These are phyloP conservation scores for Hypoxylon intermedium DNA, from an alignment of 495 filamentous ascomycete genomes.

Conservation along the genomic window DNA sequence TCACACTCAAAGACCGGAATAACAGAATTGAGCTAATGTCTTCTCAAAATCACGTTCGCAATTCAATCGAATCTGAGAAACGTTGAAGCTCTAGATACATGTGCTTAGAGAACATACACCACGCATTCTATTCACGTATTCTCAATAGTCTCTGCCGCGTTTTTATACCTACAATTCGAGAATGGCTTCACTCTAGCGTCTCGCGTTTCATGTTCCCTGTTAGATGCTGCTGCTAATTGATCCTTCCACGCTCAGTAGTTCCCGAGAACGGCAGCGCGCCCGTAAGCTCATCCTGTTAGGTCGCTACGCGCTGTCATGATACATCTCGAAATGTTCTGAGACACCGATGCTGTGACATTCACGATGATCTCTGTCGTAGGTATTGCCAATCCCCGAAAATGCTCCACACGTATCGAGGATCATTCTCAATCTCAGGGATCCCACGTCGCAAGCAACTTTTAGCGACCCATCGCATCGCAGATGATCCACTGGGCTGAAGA, in stretches of 20 bases:
- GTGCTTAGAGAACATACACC: too few species aligned
- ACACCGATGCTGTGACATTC: conserved; percentile 25
- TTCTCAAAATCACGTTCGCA: too few species aligned
- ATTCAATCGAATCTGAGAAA: too few species aligned
- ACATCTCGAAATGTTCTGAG: conserved; percentile 28
- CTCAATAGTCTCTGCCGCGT: neutral
- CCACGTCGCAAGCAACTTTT: conserved; percentile 9
- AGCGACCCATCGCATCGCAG: conserved; percentile 15
- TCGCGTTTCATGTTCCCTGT: conserved; percentile 27
- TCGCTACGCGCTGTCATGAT: conserved; percentile 21
- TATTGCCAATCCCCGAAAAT: conserved; percentile 31
- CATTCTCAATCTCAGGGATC: conserved; percentile 11
- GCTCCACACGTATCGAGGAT: conserved; percentile 24
- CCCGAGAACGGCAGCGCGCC: conserved; percentile 19
- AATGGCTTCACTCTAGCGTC: conserved; percentile 3
- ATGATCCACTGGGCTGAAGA: conserved; percentile 19
- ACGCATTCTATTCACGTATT: neutral
- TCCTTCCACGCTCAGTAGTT: neutral
- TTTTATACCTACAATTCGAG: neutral
- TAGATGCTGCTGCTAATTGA: neutral
- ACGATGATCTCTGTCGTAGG: conserved; percentile 11
- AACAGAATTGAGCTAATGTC: too few species aligned
- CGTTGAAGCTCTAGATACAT: too few species aligned
- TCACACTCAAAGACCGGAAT: too few species aligned
- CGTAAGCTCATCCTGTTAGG: conserved; percentile 5